Conservation (phyloP, 2,329 filamentous ascomycete species). For the Camillea tinctor region DNA sequence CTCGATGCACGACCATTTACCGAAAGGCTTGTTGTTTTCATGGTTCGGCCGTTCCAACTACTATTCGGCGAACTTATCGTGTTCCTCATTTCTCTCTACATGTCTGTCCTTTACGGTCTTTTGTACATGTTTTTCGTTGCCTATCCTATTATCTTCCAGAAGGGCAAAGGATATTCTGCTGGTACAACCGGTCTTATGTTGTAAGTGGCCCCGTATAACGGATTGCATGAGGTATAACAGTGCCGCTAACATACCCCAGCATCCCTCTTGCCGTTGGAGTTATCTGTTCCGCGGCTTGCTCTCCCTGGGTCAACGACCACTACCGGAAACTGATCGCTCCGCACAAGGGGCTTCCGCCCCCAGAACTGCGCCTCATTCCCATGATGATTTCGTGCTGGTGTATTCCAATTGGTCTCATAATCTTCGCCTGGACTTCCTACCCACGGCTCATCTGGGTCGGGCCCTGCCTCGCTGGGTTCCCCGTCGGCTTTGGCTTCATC, state of each 20-base stretch:
- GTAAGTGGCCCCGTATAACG: slow-evolving; percentile 11
- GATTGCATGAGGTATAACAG: background rate
- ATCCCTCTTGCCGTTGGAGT: slow-evolving; percentile 80
- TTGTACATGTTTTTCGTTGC: slow-evolving; percentile 78
- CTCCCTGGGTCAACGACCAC: slow-evolving; percentile 76
- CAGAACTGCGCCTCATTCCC: slow-evolving; percentile 75
- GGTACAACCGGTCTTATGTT: slow-evolving; percentile 82
- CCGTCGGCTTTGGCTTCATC: slow-evolving; percentile 78
- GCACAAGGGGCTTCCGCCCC: slow-evolving; percentile 54
- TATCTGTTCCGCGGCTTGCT: slow-evolving; percentile 61
- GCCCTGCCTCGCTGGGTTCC: slow-evolving; percentile 67
- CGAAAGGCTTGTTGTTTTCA: slow-evolving; percentile 70
- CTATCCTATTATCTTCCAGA: slow-evolving; percentile 69
- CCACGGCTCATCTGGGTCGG: slow-evolving; percentile 65
- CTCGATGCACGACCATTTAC: slow-evolving; percentile 68
- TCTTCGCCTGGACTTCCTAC: slow-evolving; percentile 65
- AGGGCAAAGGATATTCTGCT: slow-evolving; percentile 75
- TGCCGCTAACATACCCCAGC: slow-evolving; percentile 21
- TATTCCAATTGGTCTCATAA: slow-evolving; percentile 59
- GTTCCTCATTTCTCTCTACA: slow-evolving; percentile 79
- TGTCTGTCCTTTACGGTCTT: slow-evolving; percentile 75
- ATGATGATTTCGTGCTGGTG: slow-evolving; percentile 80
- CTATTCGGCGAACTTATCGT: slow-evolving; percentile 84
- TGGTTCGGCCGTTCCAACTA: slow-evolving; percentile 81
- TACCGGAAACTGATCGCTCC: slow-evolving; percentile 53